Base-by-base conservation (phyloP, 352 stramenopile species). In the Pythium aquatile region DNA sequence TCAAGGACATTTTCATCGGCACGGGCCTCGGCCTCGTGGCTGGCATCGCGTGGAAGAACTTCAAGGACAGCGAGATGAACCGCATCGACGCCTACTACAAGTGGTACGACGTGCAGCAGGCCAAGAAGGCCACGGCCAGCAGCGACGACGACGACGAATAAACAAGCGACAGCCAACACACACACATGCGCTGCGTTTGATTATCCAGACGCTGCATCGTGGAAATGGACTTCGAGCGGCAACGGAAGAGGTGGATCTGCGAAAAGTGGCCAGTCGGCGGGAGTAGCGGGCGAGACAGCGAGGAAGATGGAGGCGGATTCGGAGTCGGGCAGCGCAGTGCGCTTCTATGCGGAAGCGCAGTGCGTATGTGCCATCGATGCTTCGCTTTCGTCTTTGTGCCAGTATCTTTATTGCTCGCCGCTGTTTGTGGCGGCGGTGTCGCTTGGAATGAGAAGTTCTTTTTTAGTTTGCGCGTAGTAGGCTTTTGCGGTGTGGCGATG, bases 1-100 rank as follows among this genome's bases (percentile, higher is more conserved):
- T 92, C 37, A 92, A 90, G 76, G 86, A 95, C 75, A 90, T 95
- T 58, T 55, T 88, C 35, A 80, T 95, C 70, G 86, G 75, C 79
- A 81, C 79, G 35, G 63, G 55, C 61, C 85, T 95, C 55, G 86
- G 83, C 67, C 40, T 90, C 52, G 63, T 70, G 49, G 65, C 66
- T 20, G 84, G 63, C 65, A 29, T 73, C 37, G n/a, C 80, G 30
- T 95, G 85, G 83, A 83, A 90, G 73, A 75, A 76, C 62, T 88
- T 60, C 46, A 90, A 87, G 70, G 72, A 88, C 64, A 67, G 60
- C 51, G 79, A 93, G 69, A 68, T 95, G 62, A 79, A 85, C 69
- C 81, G 81, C 72, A 91, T 90, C 67, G 77, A 77, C 66, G 63
- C 68, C 63, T 95, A 79, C 78, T 95, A 95, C 79, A 87, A 89